phyloP scores from a whole-genome alignment of 169 alveolate genomes.

The Plasmodium inui region DNA sequence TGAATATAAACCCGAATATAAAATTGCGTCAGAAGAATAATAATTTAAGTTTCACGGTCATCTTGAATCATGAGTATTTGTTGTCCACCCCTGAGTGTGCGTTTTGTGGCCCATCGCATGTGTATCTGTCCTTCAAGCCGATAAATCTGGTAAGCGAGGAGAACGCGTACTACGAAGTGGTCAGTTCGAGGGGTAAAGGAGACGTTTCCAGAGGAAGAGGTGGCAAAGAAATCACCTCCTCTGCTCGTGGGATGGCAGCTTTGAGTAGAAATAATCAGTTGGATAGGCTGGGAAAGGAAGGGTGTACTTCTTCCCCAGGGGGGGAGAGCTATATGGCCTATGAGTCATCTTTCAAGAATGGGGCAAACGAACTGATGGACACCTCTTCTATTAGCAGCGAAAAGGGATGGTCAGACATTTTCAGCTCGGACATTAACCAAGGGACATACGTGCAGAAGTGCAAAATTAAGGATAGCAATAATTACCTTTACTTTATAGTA shows the following conservation, averaged over 20 bases:
- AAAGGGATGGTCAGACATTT: conserved; percentile 74
- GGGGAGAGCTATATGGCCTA: not conserved
- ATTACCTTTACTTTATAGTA: conserved; percentile 85
- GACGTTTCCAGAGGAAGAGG: not conserved
- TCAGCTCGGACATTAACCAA: conserved; percentile 66
- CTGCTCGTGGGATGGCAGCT: not conserved
- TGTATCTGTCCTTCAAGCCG: conserved; percentile 63
- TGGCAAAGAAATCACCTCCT: not conserved
- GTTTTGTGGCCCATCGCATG: conserved; percentile 71
- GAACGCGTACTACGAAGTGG: conserved; percentile 24
- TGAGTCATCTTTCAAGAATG: not conserved
- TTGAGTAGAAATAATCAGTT: not conserved
- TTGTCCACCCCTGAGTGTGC: conserved; percentile 70
- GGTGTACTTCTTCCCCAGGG: not conserved
- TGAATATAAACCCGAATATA: conserved; percentile 60
- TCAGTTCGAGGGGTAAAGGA: not conserved
- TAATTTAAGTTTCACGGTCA: conserved; percentile 59
- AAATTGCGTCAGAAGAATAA: conserved; percentile 63
- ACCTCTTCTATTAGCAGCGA: conserved; percentile 17
- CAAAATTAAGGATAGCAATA: conserved; percentile 60
- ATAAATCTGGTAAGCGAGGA: conserved; percentile 41
- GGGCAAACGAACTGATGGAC: conserved; percentile 15
- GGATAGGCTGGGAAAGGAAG: not conserved
- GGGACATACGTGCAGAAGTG: conserved; percentile 76
- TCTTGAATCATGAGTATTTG: conserved; percentile 78